Conservation (phyloP, 441 rosid genomes). For the Euphorbia corollata region DNA sequence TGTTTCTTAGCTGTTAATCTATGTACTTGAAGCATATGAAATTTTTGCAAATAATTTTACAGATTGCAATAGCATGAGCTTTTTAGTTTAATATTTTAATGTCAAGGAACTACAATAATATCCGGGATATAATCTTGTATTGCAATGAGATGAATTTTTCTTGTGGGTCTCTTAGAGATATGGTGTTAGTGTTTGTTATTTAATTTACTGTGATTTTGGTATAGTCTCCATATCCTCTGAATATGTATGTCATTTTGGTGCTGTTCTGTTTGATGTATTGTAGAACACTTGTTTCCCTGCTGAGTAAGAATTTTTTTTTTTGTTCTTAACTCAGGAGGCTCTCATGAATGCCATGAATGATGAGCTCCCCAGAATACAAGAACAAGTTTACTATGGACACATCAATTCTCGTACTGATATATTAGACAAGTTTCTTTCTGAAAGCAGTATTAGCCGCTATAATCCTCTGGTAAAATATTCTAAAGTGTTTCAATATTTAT, state of each 20-base stretch:
- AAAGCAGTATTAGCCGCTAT: conserved; percentile 84
- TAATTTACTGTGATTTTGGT: not conserved
- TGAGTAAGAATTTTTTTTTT: conserved; percentile 5
- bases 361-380: conserved; percentile 92
- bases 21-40: not conserved
- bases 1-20: not conserved
- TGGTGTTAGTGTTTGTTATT: not conserved
- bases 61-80: not conserved
- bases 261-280: not conserved
- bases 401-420: conserved; percentile 79
- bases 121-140: not conserved
- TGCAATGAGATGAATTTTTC: not conserved
- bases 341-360: conserved; percentile 92
- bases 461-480: conserved; percentile 65
- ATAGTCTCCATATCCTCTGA: not conserved
- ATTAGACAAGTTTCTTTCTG: conserved; percentile 79
- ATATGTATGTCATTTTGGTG: not conserved
- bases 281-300: not conserved
- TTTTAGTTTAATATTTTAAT: not conserved
- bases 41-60: conserved; percentile 1
- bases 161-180: not conserved
- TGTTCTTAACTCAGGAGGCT: conserved; percentile 51
- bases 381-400: conserved; percentile 90
- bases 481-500: not conserved
- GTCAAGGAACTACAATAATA: not conserved